Conservation (phyloP, 306 rosid species). For the Quercus suber region DNA sequence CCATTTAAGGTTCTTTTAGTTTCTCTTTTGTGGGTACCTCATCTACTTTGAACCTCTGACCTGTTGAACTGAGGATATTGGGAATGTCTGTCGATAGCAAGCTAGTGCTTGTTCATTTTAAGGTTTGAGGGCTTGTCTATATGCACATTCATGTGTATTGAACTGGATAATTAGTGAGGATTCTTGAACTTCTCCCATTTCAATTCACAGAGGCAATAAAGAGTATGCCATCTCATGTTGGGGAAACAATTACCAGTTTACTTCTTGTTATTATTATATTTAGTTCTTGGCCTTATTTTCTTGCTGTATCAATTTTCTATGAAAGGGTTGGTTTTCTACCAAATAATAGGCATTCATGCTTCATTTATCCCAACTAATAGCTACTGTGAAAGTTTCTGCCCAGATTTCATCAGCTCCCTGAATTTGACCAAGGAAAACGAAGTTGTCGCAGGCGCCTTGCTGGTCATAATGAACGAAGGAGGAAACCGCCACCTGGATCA, state of each 20-base stretch:
- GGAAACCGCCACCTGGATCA: conserved; percentile 84
- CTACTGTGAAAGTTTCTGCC: conserved; percentile 21
- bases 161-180: background rate
- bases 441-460: conserved; percentile 95
- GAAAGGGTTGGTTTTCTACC: background rate
- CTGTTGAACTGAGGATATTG: background rate
- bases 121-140: background rate
- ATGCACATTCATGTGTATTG: background rate
- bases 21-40: background rate
- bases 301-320: background rate
- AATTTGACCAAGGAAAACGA: conserved; percentile 92
- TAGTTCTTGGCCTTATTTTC: background rate
- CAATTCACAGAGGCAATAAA: background rate
- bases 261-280: background rate
- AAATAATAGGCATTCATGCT: background rate
- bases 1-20: background rate
- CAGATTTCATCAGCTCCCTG: conserved; percentile 93
- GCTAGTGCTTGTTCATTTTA: background rate
- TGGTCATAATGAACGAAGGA: conserved; percentile 93
- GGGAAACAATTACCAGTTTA: background rate
- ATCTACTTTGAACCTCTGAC: background rate
- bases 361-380: conserved; percentile 23
- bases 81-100: background rate
- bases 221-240: background rate
- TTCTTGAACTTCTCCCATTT: background rate